Base-by-base conservation (phyloP, 2,329 filamentous ascomycete species). In the Trichocomaceae sp. region DNA sequence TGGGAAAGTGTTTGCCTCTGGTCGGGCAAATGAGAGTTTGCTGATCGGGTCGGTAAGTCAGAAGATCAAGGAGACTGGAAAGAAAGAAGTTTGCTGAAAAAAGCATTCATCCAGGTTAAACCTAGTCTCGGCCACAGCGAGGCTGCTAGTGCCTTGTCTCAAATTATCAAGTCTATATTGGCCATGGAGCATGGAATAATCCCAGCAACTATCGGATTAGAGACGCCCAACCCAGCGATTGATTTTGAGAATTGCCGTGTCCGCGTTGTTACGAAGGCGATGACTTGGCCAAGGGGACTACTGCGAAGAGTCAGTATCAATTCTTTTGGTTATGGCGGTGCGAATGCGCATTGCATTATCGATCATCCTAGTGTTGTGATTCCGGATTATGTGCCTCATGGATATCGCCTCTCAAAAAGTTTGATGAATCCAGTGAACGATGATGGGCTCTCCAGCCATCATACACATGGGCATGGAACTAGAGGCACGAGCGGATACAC, bases 201-300 rank as follows among this genome's bases (percentile, higher is more conserved):
- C 13, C 64, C 64, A 17, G 63, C 60, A 4, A 64, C 52, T 39
- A 26, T 57, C 23, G 5, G 56, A 61, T 3, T 53, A 15, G 17
- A 48, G 10, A 46, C 59, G 50, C 52, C 61, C 50, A 56, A 62
- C 31, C 56, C 58, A 3, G 45, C 41, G 2, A 60, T 60, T 41
- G 50, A 22, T 31, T 35, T 45, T 2, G 50, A 57, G 13, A 50
- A 39, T 2, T 20, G 7, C 20, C 47, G 54, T 10, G 23, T 60
- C 2, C 53, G 46, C 19, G 52, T 60, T 6, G 51, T 53, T 1
- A 22, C 26, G 9, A 26, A 50, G 4, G 9, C 39, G 2, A 48
- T 39, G 0, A 37, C 57, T 3, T 62, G 61, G 59, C 60, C 59
- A 1, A 37, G 46, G 3, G 39, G 37, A 2, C 15, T 10, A 17